Evolutionary conservation across 2,329 filamentous ascomycete species (phyloP), one percentile per base, ranked within the genome.

Genomic region (Penicillium hordei): DNA sequence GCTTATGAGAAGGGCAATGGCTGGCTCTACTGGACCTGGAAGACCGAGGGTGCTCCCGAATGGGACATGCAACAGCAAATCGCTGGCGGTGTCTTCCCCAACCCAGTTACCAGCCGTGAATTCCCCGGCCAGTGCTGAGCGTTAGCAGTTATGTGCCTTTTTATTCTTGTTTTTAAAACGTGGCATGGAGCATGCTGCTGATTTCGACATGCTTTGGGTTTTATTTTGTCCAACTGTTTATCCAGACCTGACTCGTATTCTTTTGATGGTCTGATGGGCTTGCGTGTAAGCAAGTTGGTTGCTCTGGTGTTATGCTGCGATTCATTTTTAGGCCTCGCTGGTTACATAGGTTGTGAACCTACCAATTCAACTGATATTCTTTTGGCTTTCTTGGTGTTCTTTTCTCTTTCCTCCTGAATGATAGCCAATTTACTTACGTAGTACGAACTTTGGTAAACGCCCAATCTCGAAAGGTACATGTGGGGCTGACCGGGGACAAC

Each of bases 21-120:
- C 42, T 81, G 78, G 78, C 59, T 80, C 21, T 81, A 79, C 68
- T 81, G 79, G 79, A 80, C 78, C 49, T 80, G 79, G 78, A 80
- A 77, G 67, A 80, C 78, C 13, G 78, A 81, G 61, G 75, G 75
- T 33, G 73, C 78, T 17, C 78, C 79, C 5, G 79, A 79, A 53
- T 81, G 79, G 79, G 76, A 81, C 62, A 74, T 81, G 71, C 68
- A 77, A 62, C 65, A 75, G 61, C 69, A 80, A 42, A 60, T 80
- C 27, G 74, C 71, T 13, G 70, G 65, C 17, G 77, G 75, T 0
- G 63, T 84, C 45, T 84, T 83, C 69, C 81, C 81, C 19, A 75
- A 79, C 60, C 74, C 75, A 31, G 60, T 75, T 45, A 67, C 65
- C 6, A 65, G 66, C 50, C 69, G 76, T 42, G 48, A 68, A 57